Conservation (phyloP, 768 basidiomycete species). For the Chalciporus piperatus region DNA sequence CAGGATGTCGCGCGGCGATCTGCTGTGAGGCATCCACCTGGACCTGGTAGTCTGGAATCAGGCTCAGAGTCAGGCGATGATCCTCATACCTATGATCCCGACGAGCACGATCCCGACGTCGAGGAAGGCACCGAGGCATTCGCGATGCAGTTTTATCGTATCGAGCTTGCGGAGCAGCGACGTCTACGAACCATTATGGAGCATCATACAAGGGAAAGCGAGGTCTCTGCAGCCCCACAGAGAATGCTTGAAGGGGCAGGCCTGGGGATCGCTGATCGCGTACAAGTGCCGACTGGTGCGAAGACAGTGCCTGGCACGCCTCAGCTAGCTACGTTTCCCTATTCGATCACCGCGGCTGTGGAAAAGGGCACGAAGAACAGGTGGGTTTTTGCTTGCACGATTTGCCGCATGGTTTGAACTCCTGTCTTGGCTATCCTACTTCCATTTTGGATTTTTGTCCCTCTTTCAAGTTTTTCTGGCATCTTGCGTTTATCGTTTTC, state of each 20-base stretch:
- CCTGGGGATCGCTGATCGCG: not conserved
- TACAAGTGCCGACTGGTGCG: constrained; percentile 4
- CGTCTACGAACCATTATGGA: constrained; percentile 89
- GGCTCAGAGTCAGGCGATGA: constrained; percentile 38
- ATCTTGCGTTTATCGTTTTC: too few relatives aligned
- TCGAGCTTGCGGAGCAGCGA: constrained; percentile 89
- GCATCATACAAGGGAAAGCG: constrained; percentile 72
- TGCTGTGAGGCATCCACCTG: constrained; percentile 21
- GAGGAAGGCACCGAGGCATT: constrained; percentile 76
- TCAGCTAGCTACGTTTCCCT: constrained; percentile 53
- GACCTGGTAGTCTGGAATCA: constrained; percentile 19
- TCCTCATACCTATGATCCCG: constrained; percentile 29
- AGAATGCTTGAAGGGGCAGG: not conserved
- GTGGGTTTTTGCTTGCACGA: constrained; percentile 37
- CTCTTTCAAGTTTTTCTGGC: not conserved
- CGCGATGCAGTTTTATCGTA: constrained; percentile 90
- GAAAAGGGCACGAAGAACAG: constrained; percentile 95
- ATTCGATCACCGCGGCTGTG: constrained; percentile 91
- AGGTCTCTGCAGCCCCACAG: constrained; percentile 11
- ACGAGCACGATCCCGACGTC: constrained; percentile 38
- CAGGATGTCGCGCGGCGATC: constrained; percentile 64
- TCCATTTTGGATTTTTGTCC: not conserved
- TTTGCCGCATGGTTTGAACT: not conserved
- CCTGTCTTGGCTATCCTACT: not conserved
- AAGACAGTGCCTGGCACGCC: constrained; percentile 22